Conservation (phyloP, 2,329 filamentous ascomycete species). For the Pseudocercospora fijiensis region DNA sequence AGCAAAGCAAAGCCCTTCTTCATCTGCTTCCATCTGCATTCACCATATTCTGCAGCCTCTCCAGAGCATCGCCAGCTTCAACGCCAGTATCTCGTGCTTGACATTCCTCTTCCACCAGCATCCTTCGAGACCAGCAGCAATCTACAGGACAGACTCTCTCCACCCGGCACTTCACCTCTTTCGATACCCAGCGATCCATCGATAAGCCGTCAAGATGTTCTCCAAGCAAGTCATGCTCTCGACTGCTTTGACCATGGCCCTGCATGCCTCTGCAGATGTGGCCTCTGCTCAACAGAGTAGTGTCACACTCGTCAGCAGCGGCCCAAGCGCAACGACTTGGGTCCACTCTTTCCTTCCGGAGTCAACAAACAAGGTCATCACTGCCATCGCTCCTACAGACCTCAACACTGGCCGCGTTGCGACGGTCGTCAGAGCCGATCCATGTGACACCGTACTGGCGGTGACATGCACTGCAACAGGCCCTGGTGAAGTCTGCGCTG, state of each 20-base stretch:
- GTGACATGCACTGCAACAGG: conserved; percentile 15
- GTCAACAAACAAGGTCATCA: neutral
- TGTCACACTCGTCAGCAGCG: neutral
- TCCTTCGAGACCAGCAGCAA: neutral
- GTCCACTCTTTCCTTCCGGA: neutral
- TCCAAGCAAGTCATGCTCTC: neutral
- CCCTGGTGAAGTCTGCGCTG: neutral
- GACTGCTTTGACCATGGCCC: neutral
- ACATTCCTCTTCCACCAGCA: neutral
- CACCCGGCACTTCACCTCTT: neutral
- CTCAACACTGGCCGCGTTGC: conserved; percentile 11
- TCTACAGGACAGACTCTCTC: neutral
- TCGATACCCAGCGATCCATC: neutral
- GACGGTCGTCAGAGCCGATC: conserved; percentile 18
- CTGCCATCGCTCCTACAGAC: neutral
- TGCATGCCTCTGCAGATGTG: neutral
- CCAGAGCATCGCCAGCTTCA: neutral
- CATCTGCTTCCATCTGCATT: neutral
- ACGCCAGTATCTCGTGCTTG: neutral
- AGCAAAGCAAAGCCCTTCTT: neutral
- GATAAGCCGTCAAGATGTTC: conserved; percentile 2
- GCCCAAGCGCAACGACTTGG: neutral
- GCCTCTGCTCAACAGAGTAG: neutral
- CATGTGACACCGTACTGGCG: conserved; percentile 20
- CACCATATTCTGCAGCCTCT: neutral